Conservation (phyloP, 116 monocot species). For the Cymodocea nodosa region DNA sequence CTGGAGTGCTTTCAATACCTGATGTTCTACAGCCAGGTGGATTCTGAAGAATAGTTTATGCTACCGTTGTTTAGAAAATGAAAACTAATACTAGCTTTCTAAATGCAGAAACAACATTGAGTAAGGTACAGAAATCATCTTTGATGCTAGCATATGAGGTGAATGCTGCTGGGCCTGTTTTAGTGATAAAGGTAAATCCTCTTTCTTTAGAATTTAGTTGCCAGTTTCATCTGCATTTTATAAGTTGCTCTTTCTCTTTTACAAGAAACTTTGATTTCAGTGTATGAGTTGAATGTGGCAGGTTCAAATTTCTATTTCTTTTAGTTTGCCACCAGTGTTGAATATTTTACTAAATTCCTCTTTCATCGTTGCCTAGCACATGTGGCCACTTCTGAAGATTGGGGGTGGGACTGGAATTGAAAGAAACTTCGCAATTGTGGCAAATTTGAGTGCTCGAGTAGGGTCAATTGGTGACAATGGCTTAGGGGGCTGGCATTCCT, state of each 20-base stretch:
- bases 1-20: conserved; percentile 87
- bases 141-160: conserved; percentile 85
- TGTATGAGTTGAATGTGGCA: no score
- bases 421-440: conserved; percentile 55
- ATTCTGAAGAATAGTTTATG: background rate
- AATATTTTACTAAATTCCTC: conserved; percentile 3
- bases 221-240: background rate
- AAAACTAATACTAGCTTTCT: background rate
- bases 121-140: conserved; percentile 78
- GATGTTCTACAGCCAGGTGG: conserved; percentile 52
- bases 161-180: conserved; percentile 75
- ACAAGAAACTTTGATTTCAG: no score
- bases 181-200: conserved; percentile 48
- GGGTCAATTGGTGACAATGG: conserved; percentile 86
- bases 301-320: background rate
- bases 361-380: conserved; percentile 35
- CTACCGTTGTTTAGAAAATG: background rate
- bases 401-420: conserved; percentile 58
- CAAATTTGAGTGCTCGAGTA: conserved; percentile 90
- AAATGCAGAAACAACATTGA: conserved; percentile 75
- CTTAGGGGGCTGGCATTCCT: conserved; percentile 95
- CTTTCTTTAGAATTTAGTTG: background rate
- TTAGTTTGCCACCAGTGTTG: background rate
- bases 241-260: no score
- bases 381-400: conserved; percentile 81